Evolutionary conservation across 768 basidiomycete species (phyloP), one percentile per base, ranked within the genome.

Genomic region (Mycena belliarum): DNA sequence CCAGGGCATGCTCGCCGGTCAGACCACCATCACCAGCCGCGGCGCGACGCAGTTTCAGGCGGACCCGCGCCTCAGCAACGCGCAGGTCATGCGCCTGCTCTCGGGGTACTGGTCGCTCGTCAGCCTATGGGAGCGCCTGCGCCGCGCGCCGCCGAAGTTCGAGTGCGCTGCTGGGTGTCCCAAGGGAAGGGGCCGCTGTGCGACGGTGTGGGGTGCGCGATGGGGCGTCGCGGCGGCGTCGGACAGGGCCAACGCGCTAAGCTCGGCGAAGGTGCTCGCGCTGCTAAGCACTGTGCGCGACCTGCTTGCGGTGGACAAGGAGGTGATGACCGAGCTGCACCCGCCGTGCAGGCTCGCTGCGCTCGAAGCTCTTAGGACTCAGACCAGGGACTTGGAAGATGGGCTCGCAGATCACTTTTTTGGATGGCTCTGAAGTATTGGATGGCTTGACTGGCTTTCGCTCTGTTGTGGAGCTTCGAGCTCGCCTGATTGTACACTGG

Each of bases 21-120:
- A 73, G 51, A 59, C 68, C 10, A 44, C 57, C 4, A 41, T 62
- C 26, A 69, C 61, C n/a, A 52, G 51, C 15, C 55, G 62, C 25
- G 69, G 69, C n/a, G 73, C 70, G 29, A 69, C 71, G 15, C 68
- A 67, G 50, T 67, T 77, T n/a, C 66, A 66, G 25, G 66, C 69
- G 7, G 74, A 78, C 56, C 66, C 69, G 11, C 75, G 73, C 63
- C 66, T 77, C 24, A 71, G 65, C 63, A 71, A 71, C 35, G 69
- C 59, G n/a, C 76, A 77, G 59, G 65, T 73, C 11, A 69, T 73
- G 54, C 65, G 71, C 24, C 54, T 77, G 28, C 65, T 77, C 10
- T 63, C 72, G 3, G 77, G 77, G 10, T 67, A 76, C 55, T 68
- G 68, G 55, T 73, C 73, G 15, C 72, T 79, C 26, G 70, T 71